phyloP scores from a whole-genome alignment of 2,329 filamentous ascomycete species.

The Claviceps purpurea region DNA sequence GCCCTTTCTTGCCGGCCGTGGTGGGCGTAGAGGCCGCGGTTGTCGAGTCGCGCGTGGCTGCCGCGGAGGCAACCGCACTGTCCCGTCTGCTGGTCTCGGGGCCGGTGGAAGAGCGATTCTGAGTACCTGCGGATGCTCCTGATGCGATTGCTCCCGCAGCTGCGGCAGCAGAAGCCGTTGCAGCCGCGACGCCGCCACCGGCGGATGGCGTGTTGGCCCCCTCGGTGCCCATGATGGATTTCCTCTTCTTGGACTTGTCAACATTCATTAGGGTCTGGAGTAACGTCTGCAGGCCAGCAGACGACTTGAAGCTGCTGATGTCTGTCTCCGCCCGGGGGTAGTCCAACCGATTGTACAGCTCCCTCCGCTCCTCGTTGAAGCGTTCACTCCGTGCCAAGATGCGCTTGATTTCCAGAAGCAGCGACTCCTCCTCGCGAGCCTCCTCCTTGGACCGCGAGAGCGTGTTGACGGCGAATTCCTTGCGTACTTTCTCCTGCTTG shows the following conservation, averaged over 20 bases:
- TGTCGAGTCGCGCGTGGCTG: conserved; percentile 20
- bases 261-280: conserved; percentile 70
- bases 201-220: conserved; percentile 28
- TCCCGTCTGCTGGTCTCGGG: conserved; percentile 33
- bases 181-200: neutral
- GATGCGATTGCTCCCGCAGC: conserved; percentile 6
- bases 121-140: conserved; percentile 15
- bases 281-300: conserved; percentile 63
- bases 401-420: conserved; percentile 81
- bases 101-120: conserved; percentile 16
- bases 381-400: conserved; percentile 78
- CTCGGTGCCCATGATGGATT: conserved; percentile 51
- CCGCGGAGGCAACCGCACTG: conserved; percentile 35
- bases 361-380: conserved; percentile 76
- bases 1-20: conserved; percentile 35
- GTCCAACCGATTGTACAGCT: conserved; percentile 77
- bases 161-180: neutral
- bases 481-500: conserved; percentile 63
- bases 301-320: conserved; percentile 67
- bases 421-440: conserved; percentile 78
- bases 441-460: conserved; percentile 74
- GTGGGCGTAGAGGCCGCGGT: conserved; percentile 21
- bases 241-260: conserved; percentile 84
- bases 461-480: conserved; percentile 70
- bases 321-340: conserved; percentile 59